Percentiles rank a stretch among this genome's conserved stretches.
phyloP scores from a whole-genome alignment of 2,329 filamentous ascomycete species.

The Ophiosphaerella narmari region DNA sequence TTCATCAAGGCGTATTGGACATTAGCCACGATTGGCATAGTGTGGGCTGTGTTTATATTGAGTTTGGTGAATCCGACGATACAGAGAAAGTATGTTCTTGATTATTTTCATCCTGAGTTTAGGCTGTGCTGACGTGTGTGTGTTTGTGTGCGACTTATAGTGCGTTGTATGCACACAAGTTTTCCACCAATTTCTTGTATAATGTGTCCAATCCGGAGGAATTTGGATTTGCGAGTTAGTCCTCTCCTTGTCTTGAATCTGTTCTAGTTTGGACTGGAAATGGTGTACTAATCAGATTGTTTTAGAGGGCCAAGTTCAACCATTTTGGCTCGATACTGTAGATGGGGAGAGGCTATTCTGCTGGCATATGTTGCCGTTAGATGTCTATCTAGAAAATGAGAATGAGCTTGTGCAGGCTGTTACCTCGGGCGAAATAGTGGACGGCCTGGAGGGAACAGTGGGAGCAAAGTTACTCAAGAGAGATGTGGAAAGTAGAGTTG shows the following conservation, averaged over 20 bases:
- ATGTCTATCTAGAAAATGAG: constrained; percentile 75
- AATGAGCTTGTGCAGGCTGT: constrained; percentile 52
- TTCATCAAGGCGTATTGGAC: constrained; percentile 45
- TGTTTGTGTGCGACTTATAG: constrained; percentile 52
- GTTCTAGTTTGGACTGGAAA: no score
- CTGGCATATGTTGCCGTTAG: constrained; percentile 87
- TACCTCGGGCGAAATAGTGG: constrained; percentile 46
- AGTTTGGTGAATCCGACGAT: constrained; percentile 70
- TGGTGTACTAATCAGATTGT: not conserved
- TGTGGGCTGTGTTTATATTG: constrained; percentile 71
- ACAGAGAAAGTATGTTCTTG: constrained; percentile 73
- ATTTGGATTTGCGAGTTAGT: constrained; percentile 81
- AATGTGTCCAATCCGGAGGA: constrained; percentile 76
- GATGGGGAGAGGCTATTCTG: constrained; percentile 81
- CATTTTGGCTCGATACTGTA: constrained; percentile 75
- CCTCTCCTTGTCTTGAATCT: not conserved
- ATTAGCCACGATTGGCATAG: constrained; percentile 58
- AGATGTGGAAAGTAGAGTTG: constrained; percentile 57
- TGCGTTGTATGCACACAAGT: constrained; percentile 79
- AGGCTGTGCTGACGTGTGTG: not conserved
- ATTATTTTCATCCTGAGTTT: not conserved
- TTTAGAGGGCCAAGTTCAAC: constrained; percentile 82
- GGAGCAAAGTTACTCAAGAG: constrained; percentile 57
- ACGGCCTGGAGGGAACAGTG: constrained; percentile 54
- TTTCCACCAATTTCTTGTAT: constrained; percentile 73